Evolutionary conservation across 192 early-diverging fungal species (phyloP).

Genomic region (Entrophospora sp.): DNA sequence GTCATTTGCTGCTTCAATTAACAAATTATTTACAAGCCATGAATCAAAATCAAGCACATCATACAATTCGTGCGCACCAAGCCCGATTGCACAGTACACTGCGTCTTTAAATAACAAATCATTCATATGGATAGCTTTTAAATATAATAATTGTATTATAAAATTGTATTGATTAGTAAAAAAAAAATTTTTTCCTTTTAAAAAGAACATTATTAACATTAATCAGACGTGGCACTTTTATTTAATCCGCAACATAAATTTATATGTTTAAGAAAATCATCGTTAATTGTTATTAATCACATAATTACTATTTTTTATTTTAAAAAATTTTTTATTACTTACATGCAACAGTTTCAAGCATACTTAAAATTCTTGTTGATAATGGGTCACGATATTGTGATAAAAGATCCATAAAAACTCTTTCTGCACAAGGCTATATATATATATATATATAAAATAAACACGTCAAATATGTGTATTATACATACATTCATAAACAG

Average conservation of each 20-base stretch:
- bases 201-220: no score
- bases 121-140: conserved; percentile 32
- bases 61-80: conserved; percentile 73
- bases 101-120: conserved; percentile 64
- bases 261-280: conserved; percentile 20
- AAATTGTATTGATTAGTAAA: no score
- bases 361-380: conserved; percentile 51
- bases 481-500: no score
- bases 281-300: no score
- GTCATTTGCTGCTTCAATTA: conserved; percentile 44
- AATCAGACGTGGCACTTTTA: no score
- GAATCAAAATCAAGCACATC: conserved; percentile 73
- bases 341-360: conserved; percentile 52
- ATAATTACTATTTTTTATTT: no score
- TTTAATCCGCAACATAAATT: conserved; percentile 15
- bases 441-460: no score
- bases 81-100: conserved; percentile 69
- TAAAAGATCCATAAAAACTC: conserved; percentile 70
- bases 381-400: conserved; percentile 51
- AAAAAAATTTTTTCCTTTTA: no score
- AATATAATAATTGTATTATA: no score
- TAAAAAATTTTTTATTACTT: conserved; percentile 11
- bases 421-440: conserved; percentile 79
- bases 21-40: conserved; percentile 59
- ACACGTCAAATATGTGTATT: no score